Evolutionary conservation across 2,329 filamentous ascomycete genomes (phyloP), one percentile per base, ranked within the genome.

Genomic region (Lecanicillium sp.): DNA sequence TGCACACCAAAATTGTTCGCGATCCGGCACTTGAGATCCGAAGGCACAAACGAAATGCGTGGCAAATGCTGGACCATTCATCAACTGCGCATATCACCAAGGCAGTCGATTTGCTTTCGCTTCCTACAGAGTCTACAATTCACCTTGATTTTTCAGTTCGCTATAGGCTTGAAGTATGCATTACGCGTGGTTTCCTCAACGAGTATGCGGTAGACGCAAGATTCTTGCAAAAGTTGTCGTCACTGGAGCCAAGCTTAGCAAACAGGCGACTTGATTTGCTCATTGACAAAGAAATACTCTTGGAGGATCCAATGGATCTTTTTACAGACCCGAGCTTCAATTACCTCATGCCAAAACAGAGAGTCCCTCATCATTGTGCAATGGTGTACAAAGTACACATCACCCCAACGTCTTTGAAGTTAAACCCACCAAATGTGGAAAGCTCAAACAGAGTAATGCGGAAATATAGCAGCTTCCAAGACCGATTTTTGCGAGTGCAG

Each of bases 81-180:
- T 31, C 30, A 3, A 19, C 41, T 9, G 17, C 33, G 2, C 37
- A 34, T 15, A 41, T 43, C 5, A 44, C 43, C 12, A 53, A 55
- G 18, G 52, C 58, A 4, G 44, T 53, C 4, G 50, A 56, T 18
- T 49, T 58, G 4, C 45, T 63, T 5, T 47, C 47, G 9, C 43
- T 48, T 9, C 44, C 43, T 11, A 25, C 22, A 25, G 38, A 40
- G 1, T 31, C 42, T 6, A 35, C 44, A n/a, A 37, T 57, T 9
- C 50, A 57, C 20, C 65, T 90, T 4, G 64, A 75, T 0, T 95
- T 88, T 44, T 63, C 78, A 1, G 75, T 95, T 2, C 75, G 86
- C 13, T 98, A 96, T 53, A 88, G 95, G 55, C 73, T 98, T 0
- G 90, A 98, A 57, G 89, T 87, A 0, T 96, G 90, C 54, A 71